Conservation (phyloP, 2,329 filamentous ascomycete species). For the Pleurostoma richardsiae region DNA sequence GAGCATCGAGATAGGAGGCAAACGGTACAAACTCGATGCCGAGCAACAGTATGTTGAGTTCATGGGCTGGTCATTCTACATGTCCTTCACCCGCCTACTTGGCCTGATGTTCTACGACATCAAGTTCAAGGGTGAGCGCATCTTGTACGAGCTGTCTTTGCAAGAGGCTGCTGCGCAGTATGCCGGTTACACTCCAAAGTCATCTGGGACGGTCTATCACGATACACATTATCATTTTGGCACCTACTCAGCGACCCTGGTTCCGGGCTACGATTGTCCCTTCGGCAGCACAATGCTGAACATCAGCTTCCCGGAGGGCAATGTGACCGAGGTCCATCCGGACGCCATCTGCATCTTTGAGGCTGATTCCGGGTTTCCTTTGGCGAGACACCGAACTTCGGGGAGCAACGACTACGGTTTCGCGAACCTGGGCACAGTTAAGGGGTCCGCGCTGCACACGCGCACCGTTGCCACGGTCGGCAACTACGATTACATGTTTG, state of each 20-base stretch:
- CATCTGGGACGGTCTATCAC: constrained; percentile 34
- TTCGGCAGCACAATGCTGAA: constrained; percentile 29
- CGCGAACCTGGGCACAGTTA: constrained; percentile 21
- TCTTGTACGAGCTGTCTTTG: constrained; percentile 47
- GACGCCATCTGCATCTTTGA: constrained; percentile 34
- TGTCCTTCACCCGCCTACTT: constrained; percentile 34
- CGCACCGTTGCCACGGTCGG: constrained; percentile 33
- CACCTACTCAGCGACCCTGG: constrained; percentile 25
- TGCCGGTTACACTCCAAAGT: constrained; percentile 39
- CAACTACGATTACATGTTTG: constrained; percentile 35
- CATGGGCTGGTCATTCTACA: constrained; percentile 49
- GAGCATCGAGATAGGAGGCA: constrained; percentile 29
- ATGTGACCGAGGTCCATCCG: constrained; percentile 20
- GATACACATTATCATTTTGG: constrained; percentile 33
- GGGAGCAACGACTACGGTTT: constrained; percentile 19
- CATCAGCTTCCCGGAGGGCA: constrained; percentile 21
- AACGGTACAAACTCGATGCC: constrained; percentile 35
- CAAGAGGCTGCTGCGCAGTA: constrained; percentile 50
- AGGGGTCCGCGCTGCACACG: constrained; percentile 25
- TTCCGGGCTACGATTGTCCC: constrained; percentile 37
- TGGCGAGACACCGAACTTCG: constrained; percentile 25
- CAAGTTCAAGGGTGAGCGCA: constrained; percentile 41
- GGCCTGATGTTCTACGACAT: constrained; percentile 44
- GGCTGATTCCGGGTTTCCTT: constrained; percentile 25
- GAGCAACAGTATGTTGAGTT: constrained; percentile 42